Conservation (phyloP, 2,329 filamentous ascomycete species). For the Phoma sp. region DNA sequence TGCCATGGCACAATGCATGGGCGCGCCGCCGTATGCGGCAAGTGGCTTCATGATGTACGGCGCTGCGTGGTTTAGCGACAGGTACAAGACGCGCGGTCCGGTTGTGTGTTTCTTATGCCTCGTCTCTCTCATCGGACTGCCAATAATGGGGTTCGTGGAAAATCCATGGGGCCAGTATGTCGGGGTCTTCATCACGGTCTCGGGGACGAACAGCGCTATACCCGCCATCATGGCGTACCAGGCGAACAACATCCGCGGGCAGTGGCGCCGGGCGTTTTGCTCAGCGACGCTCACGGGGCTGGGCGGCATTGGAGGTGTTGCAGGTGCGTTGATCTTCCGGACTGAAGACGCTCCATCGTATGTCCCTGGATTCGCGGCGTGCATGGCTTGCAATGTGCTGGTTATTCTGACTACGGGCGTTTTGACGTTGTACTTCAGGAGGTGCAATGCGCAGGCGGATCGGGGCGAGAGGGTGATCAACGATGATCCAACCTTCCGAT, state of each 20-base stretch:
- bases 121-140: conserved; percentile 31
- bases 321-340: conserved; percentile 32
- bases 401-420: conserved; percentile 24
- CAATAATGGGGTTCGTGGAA: conserved; percentile 34
- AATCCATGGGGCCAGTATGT: conserved; percentile 33
- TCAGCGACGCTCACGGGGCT: conserved; percentile 29
- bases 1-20: conserved; percentile 33
- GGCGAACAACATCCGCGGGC: conserved; percentile 30
- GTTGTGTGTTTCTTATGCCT: conserved; percentile 30
- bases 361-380: conserved; percentile 30
- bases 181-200: conserved; percentile 32
- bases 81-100: conserved; percentile 32
- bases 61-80: conserved; percentile 32
- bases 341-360: conserved; percentile 30
- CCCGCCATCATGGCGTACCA: conserved; percentile 34
- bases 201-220: conserved; percentile 28
- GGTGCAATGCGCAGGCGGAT: conserved; percentile 32
- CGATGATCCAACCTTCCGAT: conserved; percentile 33
- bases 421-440: conserved; percentile 29
- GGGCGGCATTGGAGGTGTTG: conserved; percentile 31
- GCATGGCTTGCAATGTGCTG: conserved; percentile 31
- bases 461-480: conserved; percentile 30
- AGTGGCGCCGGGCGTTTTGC: conserved; percentile 33
- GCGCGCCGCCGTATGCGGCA: conserved; percentile 34
- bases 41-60: conserved; percentile 35